Base-by-base conservation (phyloP, 495 filamentous ascomycete species). In the Clavariopsis aquatica region DNA sequence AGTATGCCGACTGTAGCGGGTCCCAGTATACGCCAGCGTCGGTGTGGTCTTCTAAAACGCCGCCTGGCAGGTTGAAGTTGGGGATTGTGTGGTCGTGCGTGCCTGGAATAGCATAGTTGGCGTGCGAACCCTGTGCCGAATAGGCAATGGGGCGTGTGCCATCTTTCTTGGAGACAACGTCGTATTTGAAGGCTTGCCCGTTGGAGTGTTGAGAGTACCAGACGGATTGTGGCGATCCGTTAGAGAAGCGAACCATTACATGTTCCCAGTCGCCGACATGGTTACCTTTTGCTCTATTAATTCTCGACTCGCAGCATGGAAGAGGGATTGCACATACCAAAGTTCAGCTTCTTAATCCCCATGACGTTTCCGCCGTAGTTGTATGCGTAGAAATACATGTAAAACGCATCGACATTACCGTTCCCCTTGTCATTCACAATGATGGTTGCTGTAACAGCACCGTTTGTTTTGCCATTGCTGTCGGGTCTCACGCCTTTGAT, bases 191-290 rank as follows among this genome's bases (percentile, higher is more conserved):
- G 9, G 86, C 85, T 71, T 87, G 77, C 24, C 85, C 86, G 62
- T 80, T 79, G 52, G 79, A 69, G 66, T 89, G 87, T 68, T 88
- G 85, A 66, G 80, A 83, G 63, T 80, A 87, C 85, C 85, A 89
- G 28, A 89, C 73, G 15, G 80, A 76, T 60, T 81, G 70, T 1
- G 87, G 86, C 8, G 67, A 62, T 26, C 84, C 85, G 52, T 87
- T 78, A 15, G 76, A 46, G 71, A 89, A 89, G 13, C 87, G 84
- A 56, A 89, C 78, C 85, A 87, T 86, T 63, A 82, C 86, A 70
- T 88, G 85, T 68, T 87, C 85, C 82, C 84, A 87, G 65, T 87
- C 85, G 23, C 85, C 86, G 45, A 89, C 79, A 66, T 89, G 86
- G 69, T 86, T 74, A 1, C 84, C 86, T 52, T 22, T 29, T 34